These are phyloP conservation scores for thale cress (Arabidopsis thaliana) DNA, from an alignment of 345 rosid genomes.

Conservation along the genomic window DNA sequence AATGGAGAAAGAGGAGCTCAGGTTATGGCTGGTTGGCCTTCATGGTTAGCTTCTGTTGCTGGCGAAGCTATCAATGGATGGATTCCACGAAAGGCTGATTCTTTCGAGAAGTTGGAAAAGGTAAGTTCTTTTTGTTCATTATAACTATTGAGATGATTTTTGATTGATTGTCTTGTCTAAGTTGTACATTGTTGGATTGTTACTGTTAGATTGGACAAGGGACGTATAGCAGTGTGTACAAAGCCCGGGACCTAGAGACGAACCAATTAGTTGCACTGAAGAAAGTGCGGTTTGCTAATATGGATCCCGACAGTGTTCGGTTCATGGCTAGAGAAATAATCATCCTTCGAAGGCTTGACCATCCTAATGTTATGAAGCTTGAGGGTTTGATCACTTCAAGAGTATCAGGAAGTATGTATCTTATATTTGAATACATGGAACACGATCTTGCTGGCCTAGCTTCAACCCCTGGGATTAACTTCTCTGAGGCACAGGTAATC, in stretches of 20 bases:
- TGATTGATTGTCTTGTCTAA: background rate
- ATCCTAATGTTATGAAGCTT: constrained; percentile 79
- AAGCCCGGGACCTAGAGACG: constrained; percentile 69
- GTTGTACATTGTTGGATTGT: constrained; percentile 17
- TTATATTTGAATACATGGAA: constrained; percentile 74
- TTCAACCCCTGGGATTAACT: constrained; percentile 56
- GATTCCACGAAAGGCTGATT: constrained; percentile 88
- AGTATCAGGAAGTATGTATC: constrained; percentile 67
- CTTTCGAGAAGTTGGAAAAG: constrained; percentile 95
- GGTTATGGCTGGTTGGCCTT: constrained; percentile 95
- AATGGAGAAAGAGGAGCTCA: constrained; percentile 76
- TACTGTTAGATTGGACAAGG: constrained; percentile 74
- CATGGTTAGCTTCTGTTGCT: constrained; percentile 92
- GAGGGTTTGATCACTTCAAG: constrained; percentile 73
- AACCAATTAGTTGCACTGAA: constrained; percentile 69
- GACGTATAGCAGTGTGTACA: constrained; percentile 78
- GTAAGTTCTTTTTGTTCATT: constrained; percentile 43
- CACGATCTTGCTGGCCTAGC: constrained; percentile 74
- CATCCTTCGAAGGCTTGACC: constrained; percentile 67
- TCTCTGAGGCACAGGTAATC: constrained; percentile 67
- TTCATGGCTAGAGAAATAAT: constrained; percentile 82
- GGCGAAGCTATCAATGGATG: constrained; percentile 97
- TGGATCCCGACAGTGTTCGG: constrained; percentile 75
- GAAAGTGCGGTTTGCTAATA: constrained; percentile 76
- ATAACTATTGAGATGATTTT: background rate